Evolutionary conservation across 768 basidiomycete species (phyloP).

Genomic region (Rubroboletus satanas): DNA sequence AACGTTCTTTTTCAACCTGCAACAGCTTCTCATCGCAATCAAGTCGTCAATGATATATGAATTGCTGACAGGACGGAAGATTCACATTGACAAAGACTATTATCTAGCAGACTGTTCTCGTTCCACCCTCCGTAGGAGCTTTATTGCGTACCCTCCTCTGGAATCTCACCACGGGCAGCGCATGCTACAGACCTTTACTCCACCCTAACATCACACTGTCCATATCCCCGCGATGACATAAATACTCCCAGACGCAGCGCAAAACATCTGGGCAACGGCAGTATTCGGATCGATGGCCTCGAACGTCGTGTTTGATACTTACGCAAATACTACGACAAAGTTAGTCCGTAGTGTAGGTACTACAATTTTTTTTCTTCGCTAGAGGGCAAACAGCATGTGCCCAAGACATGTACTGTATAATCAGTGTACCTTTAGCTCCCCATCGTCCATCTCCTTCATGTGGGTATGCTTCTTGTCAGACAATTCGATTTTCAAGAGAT

Average conservation of each 20-base stretch:
- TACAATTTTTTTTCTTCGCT: neutral
- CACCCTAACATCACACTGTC: neutral
- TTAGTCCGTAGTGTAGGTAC: neutral
- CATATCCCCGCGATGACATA: neutral
- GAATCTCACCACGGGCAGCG: neutral
- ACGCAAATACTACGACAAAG: neutral
- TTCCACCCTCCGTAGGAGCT: neutral
- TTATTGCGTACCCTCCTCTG: neutral
- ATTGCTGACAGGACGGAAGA: neutral
- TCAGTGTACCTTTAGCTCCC: neutral
- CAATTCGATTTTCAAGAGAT: neutral
- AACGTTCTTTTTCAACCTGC: neutral
- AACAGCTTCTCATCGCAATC: neutral
- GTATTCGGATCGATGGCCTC: neutral
- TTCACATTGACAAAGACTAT: neutral
- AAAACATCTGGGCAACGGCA: neutral
- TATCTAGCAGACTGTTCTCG: neutral
- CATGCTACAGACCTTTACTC: too few species aligned
- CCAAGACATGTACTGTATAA: neutral
- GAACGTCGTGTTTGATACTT: neutral
- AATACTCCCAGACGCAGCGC: neutral
- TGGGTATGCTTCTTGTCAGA: conserved; percentile 5
- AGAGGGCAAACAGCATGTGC: neutral
- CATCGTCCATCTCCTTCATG: neutral
- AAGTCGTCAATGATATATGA: neutral